Evolutionary conservation across 768 basidiomycete species (phyloP).

Genomic region (Heimioporus sp.): DNA sequence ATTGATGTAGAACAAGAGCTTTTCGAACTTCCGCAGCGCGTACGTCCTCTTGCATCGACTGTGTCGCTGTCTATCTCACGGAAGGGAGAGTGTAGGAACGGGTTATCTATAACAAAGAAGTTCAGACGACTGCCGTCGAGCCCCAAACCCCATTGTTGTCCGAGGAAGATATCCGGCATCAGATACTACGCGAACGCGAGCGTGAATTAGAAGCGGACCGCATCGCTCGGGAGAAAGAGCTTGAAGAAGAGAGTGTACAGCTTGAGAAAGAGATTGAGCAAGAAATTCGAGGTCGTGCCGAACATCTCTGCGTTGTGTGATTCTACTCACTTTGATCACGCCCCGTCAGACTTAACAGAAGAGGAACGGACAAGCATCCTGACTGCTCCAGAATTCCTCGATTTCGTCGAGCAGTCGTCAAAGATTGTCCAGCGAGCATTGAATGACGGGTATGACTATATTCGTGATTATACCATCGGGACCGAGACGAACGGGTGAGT

Average conservation of each 20-base stretch:
- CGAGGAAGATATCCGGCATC: slow-evolving; percentile 76
- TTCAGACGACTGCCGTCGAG: slow-evolving; percentile 71
- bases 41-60: slow-evolving; percentile 27
- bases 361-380: slow-evolving; percentile 83
- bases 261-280: slow-evolving; percentile 86
- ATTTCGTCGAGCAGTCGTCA: slow-evolving; percentile 92
- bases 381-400: slow-evolving; percentile 85
- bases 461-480: slow-evolving; percentile 92
- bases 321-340: slow-evolving; percentile 1
- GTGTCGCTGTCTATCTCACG: background rate
- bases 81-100: slow-evolving; percentile 50
- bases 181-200: slow-evolving; percentile 57
- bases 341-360: slow-evolving; percentile 69
- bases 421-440: slow-evolving; percentile 94
- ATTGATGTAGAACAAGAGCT: slow-evolving; percentile 88
- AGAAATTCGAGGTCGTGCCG: slow-evolving; percentile 69
- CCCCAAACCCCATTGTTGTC: slow-evolving; percentile 47
- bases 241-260: slow-evolving; percentile 81
- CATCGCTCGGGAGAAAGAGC: slow-evolving; percentile 66
- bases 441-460: slow-evolving; percentile 95
- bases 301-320: background rate
- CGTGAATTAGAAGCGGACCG: slow-evolving; percentile 71
- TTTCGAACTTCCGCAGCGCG: slow-evolving; percentile 87
- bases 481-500: slow-evolving; percentile 81
- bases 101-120: slow-evolving; percentile 81